Evolutionary conservation across 331 rosid species (phyloP).

Genomic region (Stylosanthes scabra): DNA sequence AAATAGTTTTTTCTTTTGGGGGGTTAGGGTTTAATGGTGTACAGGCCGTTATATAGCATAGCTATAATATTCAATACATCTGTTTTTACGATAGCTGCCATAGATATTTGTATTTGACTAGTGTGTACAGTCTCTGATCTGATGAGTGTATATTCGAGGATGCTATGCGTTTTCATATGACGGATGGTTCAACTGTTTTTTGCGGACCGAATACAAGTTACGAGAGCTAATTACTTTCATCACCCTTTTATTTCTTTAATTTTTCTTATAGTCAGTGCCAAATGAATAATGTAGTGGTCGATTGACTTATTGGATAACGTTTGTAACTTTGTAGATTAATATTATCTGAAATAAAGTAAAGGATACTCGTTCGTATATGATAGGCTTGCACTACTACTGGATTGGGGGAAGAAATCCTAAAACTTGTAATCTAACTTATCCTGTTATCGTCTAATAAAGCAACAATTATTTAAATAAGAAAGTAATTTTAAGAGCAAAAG

Average conservation of each 20-base stretch:
- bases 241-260: neutral
- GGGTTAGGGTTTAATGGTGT: slow-evolving; percentile 38
- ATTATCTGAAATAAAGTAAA: no score
- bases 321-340: no score
- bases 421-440: no score
- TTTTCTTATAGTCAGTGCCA: no score
- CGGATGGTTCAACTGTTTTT: slow-evolving; percentile 30
- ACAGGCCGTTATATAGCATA: slow-evolving; percentile 52
- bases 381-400: no score
- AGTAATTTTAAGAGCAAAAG: no score
- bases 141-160: slow-evolving; percentile 57
- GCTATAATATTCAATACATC: slow-evolving; percentile 36
- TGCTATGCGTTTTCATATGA: slow-evolving; percentile 31
- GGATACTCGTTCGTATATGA: no score
- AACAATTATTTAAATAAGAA: no score
- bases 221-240: slow-evolving; percentile 3
- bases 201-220: slow-evolving; percentile 21
- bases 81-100: slow-evolving; percentile 33
- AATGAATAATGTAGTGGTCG: no score
- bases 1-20: neutral
- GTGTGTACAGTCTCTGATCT: slow-evolving; percentile 46
- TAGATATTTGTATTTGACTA: slow-evolving; percentile 23
- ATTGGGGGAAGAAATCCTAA: no score
- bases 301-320: no score
- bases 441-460: no score